Conservation (phyloP, 2,329 filamentous ascomycete species). For the Pyrenochaeta sp. region DNA sequence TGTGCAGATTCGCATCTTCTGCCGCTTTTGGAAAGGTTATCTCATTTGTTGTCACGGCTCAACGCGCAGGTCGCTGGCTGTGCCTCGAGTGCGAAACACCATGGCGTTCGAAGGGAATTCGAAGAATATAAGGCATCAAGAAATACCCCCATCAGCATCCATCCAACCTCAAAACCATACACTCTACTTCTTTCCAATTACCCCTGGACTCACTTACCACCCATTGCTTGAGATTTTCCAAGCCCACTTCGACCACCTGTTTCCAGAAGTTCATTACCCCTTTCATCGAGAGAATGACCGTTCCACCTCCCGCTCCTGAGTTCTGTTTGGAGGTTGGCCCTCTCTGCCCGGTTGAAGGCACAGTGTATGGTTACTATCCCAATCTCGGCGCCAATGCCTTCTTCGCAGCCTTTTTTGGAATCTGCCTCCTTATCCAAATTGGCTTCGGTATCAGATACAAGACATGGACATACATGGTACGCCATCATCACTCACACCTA, state of each 20-base stretch:
- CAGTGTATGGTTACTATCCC: slow-evolving; percentile 64
- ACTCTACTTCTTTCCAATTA: neutral
- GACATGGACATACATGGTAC: slow-evolving; percentile 63
- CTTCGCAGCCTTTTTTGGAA: slow-evolving; percentile 61
- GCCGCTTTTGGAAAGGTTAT: neutral
- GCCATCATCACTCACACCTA: neutral
- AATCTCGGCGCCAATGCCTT: slow-evolving; percentile 61
- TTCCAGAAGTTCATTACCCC: neutral
- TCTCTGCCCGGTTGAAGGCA: slow-evolving; percentile 56
- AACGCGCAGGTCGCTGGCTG: slow-evolving; percentile 7
- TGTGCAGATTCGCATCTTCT: slow-evolving; percentile 7
- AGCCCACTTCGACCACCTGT: neutral
- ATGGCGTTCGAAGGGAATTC: slow-evolving; percentile 1
- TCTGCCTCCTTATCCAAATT: slow-evolving; percentile 59
- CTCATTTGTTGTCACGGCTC: neutral
- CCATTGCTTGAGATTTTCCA: neutral
- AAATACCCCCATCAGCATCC: neutral
- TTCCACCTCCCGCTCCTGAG: slow-evolving; percentile 27
- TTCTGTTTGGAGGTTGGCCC: slow-evolving; percentile 26
- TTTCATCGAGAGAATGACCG: slow-evolving; percentile 21
- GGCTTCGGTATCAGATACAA: slow-evolving; percentile 59
- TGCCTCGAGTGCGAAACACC: slow-evolving; percentile 13
- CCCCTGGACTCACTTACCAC: neutral
- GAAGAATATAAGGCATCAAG: slow-evolving; percentile 24
- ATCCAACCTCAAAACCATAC: neutral